phyloP scores from a whole-genome alignment of 164 flowering plant species.

The Vitis riparia region DNA sequence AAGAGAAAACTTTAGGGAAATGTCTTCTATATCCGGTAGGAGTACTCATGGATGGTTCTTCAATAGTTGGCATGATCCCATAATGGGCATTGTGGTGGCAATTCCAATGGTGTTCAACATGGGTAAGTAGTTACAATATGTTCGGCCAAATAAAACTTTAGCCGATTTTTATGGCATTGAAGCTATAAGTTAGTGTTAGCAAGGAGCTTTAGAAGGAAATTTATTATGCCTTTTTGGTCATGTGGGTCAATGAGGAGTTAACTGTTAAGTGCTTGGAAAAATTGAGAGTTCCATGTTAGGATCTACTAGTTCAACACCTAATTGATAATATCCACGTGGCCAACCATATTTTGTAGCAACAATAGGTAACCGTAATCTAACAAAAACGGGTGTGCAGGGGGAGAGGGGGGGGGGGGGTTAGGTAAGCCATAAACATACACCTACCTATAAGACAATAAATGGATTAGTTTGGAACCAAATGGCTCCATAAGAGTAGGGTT shows the following conservation, averaged over 20 bases:
- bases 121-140: constrained; percentile 77
- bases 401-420: too few species aligned
- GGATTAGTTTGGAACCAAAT: constrained; percentile 52
- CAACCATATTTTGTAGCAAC: constrained; percentile 82
- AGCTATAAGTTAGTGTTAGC: constrained; percentile 63
- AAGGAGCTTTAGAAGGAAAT: constrained; percentile 77
- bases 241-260: constrained; percentile 44
- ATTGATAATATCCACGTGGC: constrained; percentile 67
- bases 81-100: constrained; percentile 44
- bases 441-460: constrained; percentile 42
- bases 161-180: constrained; percentile 66
- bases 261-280: constrained; percentile 55
- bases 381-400: too few species aligned
- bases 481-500: constrained; percentile 81
- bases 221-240: constrained; percentile 39
- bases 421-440: constrained; percentile 59
- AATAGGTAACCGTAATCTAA: constrained; percentile 22
- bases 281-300: constrained; percentile 1
- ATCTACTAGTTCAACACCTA: too few species aligned
- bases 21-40: constrained; percentile 67
- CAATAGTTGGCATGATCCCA: too few species aligned
- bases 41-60: constrained; percentile 64
- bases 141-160: constrained; percentile 78
- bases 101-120: constrained; percentile 58
- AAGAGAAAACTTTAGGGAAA: constrained; percentile 66